These are phyloP conservation scores for Populus pruinosa DNA, from an alignment of 345 rosid species.

Conservation along the genomic window DNA sequence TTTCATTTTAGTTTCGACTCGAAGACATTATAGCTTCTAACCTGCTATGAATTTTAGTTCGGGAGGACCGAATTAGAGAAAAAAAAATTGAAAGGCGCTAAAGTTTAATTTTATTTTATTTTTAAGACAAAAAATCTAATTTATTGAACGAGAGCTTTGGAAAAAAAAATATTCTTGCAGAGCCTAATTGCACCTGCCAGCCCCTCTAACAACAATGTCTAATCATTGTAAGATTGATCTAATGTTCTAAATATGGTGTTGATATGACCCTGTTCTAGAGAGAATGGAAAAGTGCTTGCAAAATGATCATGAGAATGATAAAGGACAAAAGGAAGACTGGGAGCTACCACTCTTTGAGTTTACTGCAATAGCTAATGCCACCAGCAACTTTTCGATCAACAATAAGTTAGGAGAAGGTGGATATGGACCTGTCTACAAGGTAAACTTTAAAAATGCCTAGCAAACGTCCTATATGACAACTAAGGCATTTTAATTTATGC, in stretches of 20 bases:
- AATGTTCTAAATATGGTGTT: not conserved
- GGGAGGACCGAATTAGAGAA: too few species aligned
- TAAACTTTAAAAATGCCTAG: not conserved
- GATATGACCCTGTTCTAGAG: too few species aligned
- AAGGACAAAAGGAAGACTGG: not conserved
- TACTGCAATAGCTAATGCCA: slow-evolving; percentile 23
- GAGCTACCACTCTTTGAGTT: not conserved
- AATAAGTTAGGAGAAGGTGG: slow-evolving; percentile 52
- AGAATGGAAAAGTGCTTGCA: not conserved
- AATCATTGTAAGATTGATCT: not conserved
- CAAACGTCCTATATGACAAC: not conserved
- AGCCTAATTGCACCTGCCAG: too few species aligned
- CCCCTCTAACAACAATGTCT: too few species aligned
- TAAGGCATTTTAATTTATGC: not conserved
- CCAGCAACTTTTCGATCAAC: slow-evolving; percentile 30
- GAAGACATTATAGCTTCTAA: too few species aligned
- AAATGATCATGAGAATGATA: not conserved
- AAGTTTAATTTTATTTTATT: too few species aligned
- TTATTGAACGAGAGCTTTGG: too few species aligned
- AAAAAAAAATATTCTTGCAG: too few species aligned
- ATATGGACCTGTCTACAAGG: slow-evolving; percentile 46
- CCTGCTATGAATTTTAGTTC: too few species aligned
- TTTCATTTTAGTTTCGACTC: not conserved
- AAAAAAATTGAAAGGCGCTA: too few species aligned
- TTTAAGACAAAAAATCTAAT: too few species aligned